These are phyloP conservation scores for Ogataea sp. DNA, from an alignment of 805 yeast species.

Conservation along the genomic window DNA sequence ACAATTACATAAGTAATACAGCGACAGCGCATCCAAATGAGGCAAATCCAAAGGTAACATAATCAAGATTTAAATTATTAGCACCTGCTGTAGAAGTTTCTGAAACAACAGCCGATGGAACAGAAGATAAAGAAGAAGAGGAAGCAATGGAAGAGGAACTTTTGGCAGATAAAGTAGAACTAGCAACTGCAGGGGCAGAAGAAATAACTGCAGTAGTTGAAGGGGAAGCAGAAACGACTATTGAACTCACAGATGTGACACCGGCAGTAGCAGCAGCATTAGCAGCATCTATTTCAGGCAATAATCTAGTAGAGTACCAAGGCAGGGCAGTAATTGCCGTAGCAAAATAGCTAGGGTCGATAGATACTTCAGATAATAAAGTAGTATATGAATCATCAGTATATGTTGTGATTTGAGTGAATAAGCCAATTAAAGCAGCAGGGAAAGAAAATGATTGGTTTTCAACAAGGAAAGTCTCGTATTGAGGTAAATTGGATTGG, in stretches of 20 bases:
- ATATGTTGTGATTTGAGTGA: conserved; percentile 27
- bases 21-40: too few relatives aligned
- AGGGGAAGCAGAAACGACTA: conserved; percentile 7
- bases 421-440: conserved; percentile 23
- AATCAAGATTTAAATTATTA: too few relatives aligned
- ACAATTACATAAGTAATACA: too few relatives aligned
- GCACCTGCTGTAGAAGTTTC: neutral
- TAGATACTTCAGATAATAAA: conserved; percentile 22
- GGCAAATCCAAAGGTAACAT: too few relatives aligned
- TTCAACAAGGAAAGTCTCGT: conserved; percentile 7
- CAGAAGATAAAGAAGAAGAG: neutral
- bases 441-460: conserved; percentile 6
- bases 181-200: conserved; percentile 2
- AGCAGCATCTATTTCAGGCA: conserved; percentile 11
- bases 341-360: conserved; percentile 10
- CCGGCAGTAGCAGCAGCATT: conserved; percentile 7
- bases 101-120: neutral
- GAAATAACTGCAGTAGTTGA: conserved; percentile 4
- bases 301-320: conserved; percentile 27
- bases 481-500: conserved; percentile 5
- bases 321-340: conserved; percentile 24
- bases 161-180: neutral
- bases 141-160: conserved; percentile 1
- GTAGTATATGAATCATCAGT: conserved; percentile 38
- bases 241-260: too few relatives aligned